These are phyloP conservation scores for Micractinium conductrix DNA, from an alignment of 139 green algal genomes.

Conservation along the genomic window DNA sequence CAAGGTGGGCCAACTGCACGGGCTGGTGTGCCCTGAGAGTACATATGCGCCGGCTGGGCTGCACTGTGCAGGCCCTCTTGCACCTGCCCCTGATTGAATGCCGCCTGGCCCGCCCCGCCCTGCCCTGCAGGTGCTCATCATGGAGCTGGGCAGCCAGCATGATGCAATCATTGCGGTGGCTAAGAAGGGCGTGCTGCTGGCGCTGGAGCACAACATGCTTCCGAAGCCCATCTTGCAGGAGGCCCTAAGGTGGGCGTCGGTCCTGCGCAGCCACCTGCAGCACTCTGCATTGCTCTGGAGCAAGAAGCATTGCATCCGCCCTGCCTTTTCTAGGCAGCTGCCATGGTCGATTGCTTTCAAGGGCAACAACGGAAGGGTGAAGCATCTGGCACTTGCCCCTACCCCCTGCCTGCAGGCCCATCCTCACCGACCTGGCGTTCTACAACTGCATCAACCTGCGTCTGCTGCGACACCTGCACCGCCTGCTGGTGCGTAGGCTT, in stretches of 20 bases:
- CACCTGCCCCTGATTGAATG: no score
- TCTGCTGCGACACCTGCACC: conserved; percentile 76
- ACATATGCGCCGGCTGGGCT: not conserved
- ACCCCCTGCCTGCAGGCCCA: conserved; percentile 60
- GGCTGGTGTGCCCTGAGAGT: not conserved
- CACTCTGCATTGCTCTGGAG: no score
- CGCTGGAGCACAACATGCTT: conserved; percentile 54
- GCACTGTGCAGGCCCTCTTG: no score
- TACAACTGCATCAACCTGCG: conserved; percentile 78
- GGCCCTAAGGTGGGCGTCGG: conserved; percentile 20
- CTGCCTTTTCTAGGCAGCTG: no score
- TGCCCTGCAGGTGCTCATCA: conserved; percentile 17
- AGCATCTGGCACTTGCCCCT: no score
- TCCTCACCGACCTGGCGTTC: conserved; percentile 86
- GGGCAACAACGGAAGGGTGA: no score
- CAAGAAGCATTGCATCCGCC: no score
- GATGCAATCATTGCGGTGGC: conserved; percentile 3
- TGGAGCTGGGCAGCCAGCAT: conserved; percentile 26
- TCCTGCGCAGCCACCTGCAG: no score
- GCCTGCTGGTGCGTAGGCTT: conserved; percentile 60
- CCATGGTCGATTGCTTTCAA: no score
- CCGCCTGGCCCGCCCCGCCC: no score
- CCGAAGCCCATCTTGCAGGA: conserved; percentile 73
- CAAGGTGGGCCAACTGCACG: conserved; percentile 12
- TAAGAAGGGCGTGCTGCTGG: conserved; percentile 40